Base-by-base conservation (phyloP, 805 yeast species). In the Saccharomyces eubayanus region DNA sequence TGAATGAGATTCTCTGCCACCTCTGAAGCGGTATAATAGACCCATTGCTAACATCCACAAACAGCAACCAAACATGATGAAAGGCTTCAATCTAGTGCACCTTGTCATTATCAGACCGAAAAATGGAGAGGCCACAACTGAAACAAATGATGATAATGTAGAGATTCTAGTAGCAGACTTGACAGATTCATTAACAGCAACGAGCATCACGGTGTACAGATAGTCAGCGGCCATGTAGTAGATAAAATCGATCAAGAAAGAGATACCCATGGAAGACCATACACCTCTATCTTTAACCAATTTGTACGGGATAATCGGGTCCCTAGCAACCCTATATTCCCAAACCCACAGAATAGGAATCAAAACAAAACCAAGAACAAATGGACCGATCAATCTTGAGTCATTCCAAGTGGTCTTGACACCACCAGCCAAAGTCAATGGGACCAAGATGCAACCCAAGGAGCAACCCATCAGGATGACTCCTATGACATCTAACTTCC, bases 401-500 rank as follows among this genome's bases (percentile, higher is more conserved):
- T 74, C 72, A 51, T 71, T 63, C 95, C 95, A 87, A 51, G 75
- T 73, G 2, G 71, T 58, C 1, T 62, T 48, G 36, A 70, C 64
- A 57, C 90, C 90, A 58, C 89, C 91, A 11, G 91, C 91, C 30
- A 87, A 68, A 11, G 94, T 86, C 59, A 87, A 75, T 24, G 95
- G 94, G 24, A 81, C 83, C 55, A 87, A 73, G 47, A 87, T 73
- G 59, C 85, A 78, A 46, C 88, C 89, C 24, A 87, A 72, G 1
- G 77, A 75, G 28, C 78, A 77, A 51, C 79, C 74, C 60, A 85
- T 64, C 21, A 84, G 67, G 20, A 83, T 60, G 36, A 83, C 69
- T 47, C 94, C 95, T 52, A 83, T 66, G 12, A 83, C 68, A 65
- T 87, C 95, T 47, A 84, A 63, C 61, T 79, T 77, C 86, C 87